phyloP scores from a whole-genome alignment of 1,139 yeast species.

The Arxiozyma slooffiae region DNA sequence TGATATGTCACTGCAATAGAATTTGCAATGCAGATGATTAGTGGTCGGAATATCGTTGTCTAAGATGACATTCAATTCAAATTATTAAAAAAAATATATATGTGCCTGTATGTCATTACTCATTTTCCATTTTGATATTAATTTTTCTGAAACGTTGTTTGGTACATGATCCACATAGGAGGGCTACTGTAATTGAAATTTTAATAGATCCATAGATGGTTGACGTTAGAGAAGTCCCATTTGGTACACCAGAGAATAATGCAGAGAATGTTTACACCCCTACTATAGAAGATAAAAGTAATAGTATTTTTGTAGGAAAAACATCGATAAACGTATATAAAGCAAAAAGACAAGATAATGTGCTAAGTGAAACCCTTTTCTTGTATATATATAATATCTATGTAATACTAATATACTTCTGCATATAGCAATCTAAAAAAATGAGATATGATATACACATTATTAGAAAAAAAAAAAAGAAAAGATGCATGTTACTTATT shows the following conservation, averaged over 20 bases:
- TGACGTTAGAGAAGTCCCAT: constrained; percentile 61
- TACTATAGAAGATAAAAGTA: neutral
- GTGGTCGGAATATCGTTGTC: constrained; percentile 80
- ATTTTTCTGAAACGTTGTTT: constrained; percentile 66
- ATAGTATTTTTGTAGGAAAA: too few species aligned
- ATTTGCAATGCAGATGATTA: constrained; percentile 90
- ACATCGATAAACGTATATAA: neutral
- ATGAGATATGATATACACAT: neutral
- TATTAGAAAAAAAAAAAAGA: neutral
- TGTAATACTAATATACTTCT: neutral
- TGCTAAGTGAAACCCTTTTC: neutral
- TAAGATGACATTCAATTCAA: constrained; percentile 70
- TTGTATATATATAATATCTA: neutral
- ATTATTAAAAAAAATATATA: constrained; percentile 64
- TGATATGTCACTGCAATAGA: constrained; percentile 96
- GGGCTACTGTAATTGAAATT: constrained; percentile 79
- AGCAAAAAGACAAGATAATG: too few species aligned
- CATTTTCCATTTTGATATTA: constrained; percentile 87
- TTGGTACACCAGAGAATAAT: constrained; percentile 30
- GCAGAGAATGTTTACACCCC: neutral
- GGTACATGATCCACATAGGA: constrained; percentile 69
- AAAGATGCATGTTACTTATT: neutral
- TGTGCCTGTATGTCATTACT: constrained; percentile 91
- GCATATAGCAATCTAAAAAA: neutral
- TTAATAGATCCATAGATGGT: constrained; percentile 87